These are phyloP conservation scores for Calocybe indica DNA, from an alignment of 768 basidiomycete species.

Conservation along the genomic window DNA sequence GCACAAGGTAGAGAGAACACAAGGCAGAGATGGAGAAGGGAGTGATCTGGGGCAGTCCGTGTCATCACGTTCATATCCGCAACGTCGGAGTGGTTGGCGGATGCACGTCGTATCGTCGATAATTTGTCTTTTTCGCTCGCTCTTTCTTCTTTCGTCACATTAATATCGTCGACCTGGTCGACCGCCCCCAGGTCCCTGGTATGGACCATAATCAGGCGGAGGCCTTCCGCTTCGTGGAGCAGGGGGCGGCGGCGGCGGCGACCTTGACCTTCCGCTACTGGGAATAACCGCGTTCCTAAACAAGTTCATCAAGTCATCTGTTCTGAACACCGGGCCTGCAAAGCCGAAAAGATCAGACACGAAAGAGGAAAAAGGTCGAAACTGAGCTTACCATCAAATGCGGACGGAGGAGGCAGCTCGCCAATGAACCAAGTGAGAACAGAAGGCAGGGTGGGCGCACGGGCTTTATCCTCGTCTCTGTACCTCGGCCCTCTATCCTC, in stretches of 20 bases:
- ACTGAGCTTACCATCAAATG: constrained; percentile 76
- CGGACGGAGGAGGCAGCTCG: constrained; percentile 58
- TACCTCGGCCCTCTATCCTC: constrained; percentile 37
- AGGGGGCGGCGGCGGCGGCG: constrained; percentile 55
- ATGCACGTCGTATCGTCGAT: too few species aligned
- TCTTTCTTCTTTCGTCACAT: background rate
- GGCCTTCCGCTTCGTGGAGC: constrained; percentile 55
- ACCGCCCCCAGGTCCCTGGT: constrained; percentile 59
- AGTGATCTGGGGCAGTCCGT: too few species aligned
- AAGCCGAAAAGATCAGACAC: background rate
- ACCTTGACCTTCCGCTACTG: constrained; percentile 45
- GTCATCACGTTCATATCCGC: too few species aligned
- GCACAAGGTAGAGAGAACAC: too few species aligned
- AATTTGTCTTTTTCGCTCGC: too few species aligned
- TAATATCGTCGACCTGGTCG: constrained; percentile 20
- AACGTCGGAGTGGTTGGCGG: too few species aligned
- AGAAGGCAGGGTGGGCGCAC: constrained; percentile 35
- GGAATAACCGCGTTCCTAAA: constrained; percentile 82
- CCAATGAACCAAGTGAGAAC: constrained; percentile 84
- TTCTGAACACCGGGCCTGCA: constrained; percentile 82
- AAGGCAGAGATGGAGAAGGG: too few species aligned
- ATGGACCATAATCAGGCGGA: constrained; percentile 83
- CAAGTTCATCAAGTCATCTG: constrained; percentile 84
- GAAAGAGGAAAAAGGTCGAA: background rate
- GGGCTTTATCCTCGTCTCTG: constrained; percentile 40